phyloP scores from a whole-genome alignment of 768 basidiomycete genomes.

The Hygrocybe coccinea region DNA sequence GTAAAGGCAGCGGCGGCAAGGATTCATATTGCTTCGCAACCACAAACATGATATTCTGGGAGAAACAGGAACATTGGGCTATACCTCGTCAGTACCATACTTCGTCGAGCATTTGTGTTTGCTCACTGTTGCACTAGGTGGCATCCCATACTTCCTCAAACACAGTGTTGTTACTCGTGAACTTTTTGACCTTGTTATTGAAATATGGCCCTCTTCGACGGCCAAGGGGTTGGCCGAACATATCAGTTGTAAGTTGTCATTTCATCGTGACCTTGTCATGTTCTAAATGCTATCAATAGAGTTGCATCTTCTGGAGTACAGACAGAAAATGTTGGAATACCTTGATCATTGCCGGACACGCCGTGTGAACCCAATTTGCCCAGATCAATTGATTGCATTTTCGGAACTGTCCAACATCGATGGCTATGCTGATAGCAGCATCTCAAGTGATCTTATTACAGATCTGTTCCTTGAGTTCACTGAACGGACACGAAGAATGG shows the following conservation, averaged over 20 bases:
- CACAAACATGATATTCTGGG: conserved; percentile 3
- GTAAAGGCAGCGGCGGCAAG: neutral
- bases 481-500: conserved; percentile 10
- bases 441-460: conserved; percentile 15
- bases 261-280: neutral
- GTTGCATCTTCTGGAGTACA: conserved; percentile 21
- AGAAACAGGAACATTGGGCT: neutral
- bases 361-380: conserved; percentile 2
- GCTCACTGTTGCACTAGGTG: neutral
- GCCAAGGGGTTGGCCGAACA: neutral
- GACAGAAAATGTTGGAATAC: conserved; percentile 14
- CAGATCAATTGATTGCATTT: neutral
- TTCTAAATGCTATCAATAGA: conserved; percentile 18
- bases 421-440: neutral
- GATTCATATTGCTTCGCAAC: conserved; percentile 2
- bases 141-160: conserved; percentile 2
- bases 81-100: conserved; percentile 5
- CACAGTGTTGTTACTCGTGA: neutral
- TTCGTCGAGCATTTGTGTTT: neutral
- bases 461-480: conserved; percentile 18
- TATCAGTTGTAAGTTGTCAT: neutral
- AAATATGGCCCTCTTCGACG: neutral
- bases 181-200: no score
- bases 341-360: conserved; percentile 9
- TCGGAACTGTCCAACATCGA: neutral